A percentile compares a stretch with the other conserved stretches of the same genome.
phyloP scores from a whole-genome alignment of 1,284 basidiomycete species.

The Rhodotorula sp. region DNA sequence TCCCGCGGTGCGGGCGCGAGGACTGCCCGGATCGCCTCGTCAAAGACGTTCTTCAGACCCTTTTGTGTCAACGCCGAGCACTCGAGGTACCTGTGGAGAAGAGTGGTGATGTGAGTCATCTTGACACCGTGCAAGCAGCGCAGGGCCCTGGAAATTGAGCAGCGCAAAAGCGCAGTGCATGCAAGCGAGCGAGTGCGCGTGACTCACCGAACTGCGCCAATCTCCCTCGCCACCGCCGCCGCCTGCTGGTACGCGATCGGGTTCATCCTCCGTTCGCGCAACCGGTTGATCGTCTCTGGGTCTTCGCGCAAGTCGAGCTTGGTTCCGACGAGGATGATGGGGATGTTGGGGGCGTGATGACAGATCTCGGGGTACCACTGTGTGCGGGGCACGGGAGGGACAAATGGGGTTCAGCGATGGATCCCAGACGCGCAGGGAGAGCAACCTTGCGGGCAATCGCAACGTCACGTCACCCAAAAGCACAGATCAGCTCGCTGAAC shows the following conservation, averaged over 20 bases:
- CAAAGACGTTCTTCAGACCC: constrained; percentile 93
- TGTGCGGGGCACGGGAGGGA: not conserved
- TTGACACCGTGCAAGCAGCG: not conserved
- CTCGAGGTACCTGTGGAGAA: constrained; percentile 75
- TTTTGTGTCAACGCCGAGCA: constrained; percentile 98
- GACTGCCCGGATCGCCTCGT: constrained; percentile 80
- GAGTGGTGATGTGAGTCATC: not conserved
- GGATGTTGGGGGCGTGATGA: constrained; percentile 93
- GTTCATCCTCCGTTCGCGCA: constrained; percentile 89
- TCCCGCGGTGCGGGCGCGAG: constrained; percentile 50
- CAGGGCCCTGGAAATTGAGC: not conserved
- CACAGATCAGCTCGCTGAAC: too few relatives aligned
- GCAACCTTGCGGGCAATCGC: too few relatives aligned
- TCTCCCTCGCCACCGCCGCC: constrained; percentile 86
- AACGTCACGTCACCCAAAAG: too few relatives aligned
- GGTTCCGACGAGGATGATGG: constrained; percentile 91
- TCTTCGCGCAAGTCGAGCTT: constrained; percentile 98
- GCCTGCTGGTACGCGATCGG: constrained; percentile 92
- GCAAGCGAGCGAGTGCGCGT: not conserved
- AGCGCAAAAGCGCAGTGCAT: not conserved
- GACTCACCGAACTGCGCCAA: constrained; percentile 69
- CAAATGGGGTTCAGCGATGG: not conserved
- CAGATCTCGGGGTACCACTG: constrained; percentile 96
- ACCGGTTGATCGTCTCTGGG: constrained; percentile 81
- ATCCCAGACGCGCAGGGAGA: too few relatives aligned